These are phyloP conservation scores for Sarocladium kiliense DNA, from an alignment of 2,329 filamentous ascomycete genomes.

Conservation along the genomic window DNA sequence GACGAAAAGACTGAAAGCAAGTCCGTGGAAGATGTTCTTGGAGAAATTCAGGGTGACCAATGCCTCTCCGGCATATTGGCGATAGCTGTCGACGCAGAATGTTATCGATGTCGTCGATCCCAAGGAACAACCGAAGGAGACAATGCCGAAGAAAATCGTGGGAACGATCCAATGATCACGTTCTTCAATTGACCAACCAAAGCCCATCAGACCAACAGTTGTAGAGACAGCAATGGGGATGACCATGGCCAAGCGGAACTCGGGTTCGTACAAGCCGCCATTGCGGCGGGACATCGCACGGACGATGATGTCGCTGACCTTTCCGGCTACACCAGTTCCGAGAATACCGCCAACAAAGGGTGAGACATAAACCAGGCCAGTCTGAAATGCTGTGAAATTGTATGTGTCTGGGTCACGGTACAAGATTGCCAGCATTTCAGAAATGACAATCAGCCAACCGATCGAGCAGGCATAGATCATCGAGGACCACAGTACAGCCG, in stretches of 20 bases:
- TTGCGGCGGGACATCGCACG: slow-evolving; percentile 77
- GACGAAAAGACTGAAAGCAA: slow-evolving; percentile 86
- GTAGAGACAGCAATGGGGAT: slow-evolving; percentile 74
- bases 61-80: slow-evolving; percentile 89
- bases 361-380: slow-evolving; percentile 82
- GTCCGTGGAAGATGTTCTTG: slow-evolving; percentile 89
- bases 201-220: slow-evolving; percentile 84
- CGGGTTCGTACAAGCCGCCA: slow-evolving; percentile 91
- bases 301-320: slow-evolving; percentile 80
- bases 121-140: slow-evolving; percentile 87
- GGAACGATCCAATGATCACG: slow-evolving; percentile 83
- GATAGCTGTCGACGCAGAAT: slow-evolving; percentile 88
- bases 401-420: slow-evolving; percentile 67
- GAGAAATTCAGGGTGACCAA: slow-evolving; percentile 90
- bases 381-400: slow-evolving; percentile 74
- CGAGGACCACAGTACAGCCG: slow-evolving; percentile 82
- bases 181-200: slow-evolving; percentile 83
- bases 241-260: slow-evolving; percentile 87
- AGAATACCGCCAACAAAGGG: slow-evolving; percentile 85
- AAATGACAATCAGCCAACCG: slow-evolving; percentile 93
- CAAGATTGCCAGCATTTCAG: slow-evolving; percentile 77
- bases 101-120: slow-evolving; percentile 90
- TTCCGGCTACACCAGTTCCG: slow-evolving; percentile 87
- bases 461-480: slow-evolving; percentile 82
- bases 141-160: slow-evolving; percentile 85